Evolutionary conservation across 2,329 filamentous ascomycete species (phyloP), one percentile per base, ranked within the genome.

Genomic region (Hypocreales sp.): DNA sequence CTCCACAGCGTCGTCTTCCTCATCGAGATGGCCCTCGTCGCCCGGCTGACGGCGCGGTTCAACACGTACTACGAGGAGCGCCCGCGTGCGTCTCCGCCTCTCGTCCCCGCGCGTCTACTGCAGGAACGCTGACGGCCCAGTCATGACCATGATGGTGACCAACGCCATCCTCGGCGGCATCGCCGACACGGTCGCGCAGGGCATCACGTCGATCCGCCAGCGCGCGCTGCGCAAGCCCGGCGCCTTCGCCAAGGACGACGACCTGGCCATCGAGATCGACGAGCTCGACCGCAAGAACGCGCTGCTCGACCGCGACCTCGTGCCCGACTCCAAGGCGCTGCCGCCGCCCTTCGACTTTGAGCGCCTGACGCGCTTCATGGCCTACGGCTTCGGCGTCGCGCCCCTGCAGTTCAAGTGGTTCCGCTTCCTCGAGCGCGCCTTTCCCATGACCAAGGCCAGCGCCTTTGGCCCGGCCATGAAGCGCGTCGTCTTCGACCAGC

Each of bases 121-220:
- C n/a, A n/a, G n/a, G n/a, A n/a, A n/a, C n/a, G n/a, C n/a, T n/a
- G n/a, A n/a, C n/a, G 32, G 20, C 27, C 32, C 48, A 80, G 81
- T 98, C 22, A 71, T 98, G 45, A 98, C 90, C 35, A 98, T 92
- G 56, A 98, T 98, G 87, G 82, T 94, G 48, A 93, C 87, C 51
- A 98, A 98, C 60, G 81, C 90, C 40, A 78, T 95, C 31, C 73
- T 98, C 32, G 84, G 83, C 58, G 90, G 90, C 42, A 78, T 98
- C 40, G 90, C 90, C 53, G 90, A 98, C 55, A 95, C 90, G 19
- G 82, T 92, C 25, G 90, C 90, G 32, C 90, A 98, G 54, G 76
- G 80, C 32, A 79, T 98, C 48, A 92, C 90, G 4, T 73, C 84
- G 13, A 69, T 93, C 33, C 76, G 80, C 32, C 56, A 78, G 47